A percentile compares a stretch with the other conserved stretches of the same genome.
Conservation (phyloP, 768 basidiomycete genomes). For the Strobilomyces dryophilus region DNA sequence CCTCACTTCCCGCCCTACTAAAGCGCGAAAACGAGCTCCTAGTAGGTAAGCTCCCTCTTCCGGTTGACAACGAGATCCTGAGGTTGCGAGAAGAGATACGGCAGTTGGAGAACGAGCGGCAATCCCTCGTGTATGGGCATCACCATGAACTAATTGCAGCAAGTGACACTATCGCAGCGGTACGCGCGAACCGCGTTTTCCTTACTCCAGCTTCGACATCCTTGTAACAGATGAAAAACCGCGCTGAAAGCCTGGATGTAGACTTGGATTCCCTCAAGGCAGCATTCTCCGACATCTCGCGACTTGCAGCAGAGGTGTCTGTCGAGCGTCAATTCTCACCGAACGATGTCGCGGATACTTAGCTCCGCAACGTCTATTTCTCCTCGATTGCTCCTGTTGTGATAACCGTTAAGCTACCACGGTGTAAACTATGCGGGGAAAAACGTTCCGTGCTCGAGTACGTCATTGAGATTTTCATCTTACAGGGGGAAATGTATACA, state of each 20-base stretch:
- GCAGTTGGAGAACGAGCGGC: constrained; percentile 81
- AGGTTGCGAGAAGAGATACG: constrained; percentile 61
- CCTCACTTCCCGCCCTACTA: constrained; percentile 66
- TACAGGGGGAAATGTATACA: constrained; percentile 2
- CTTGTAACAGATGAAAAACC: constrained; percentile 71
- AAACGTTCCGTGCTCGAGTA: neutral
- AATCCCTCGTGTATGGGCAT: constrained; percentile 91
- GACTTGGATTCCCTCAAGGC: constrained; percentile 77
- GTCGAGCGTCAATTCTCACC: constrained; percentile 34
- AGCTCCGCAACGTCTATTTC: neutral
- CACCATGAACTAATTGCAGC: constrained; percentile 95
- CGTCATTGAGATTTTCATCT: constrained; percentile 2
- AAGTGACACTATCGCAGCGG: constrained; percentile 85
- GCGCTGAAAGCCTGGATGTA: constrained; percentile 80
- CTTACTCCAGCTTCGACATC: neutral
- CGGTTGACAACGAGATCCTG: neutral
- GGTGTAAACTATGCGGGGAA: neutral
- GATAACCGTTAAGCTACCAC: neutral
- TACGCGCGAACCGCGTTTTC: constrained; percentile 36
- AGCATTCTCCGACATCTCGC: constrained; percentile 84
- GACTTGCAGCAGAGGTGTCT: constrained; percentile 66
- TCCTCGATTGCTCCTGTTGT: neutral
- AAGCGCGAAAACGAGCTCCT: constrained; percentile 82
- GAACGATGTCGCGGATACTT: neutral
- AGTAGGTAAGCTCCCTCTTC: constrained; percentile 41